A percentile compares a stretch with the other conserved stretches of the same genome.
Evolutionary conservation across 225 moss, liverwort and hornwort species (phyloP).

Genomic region (Lunularia cruciata): DNA sequence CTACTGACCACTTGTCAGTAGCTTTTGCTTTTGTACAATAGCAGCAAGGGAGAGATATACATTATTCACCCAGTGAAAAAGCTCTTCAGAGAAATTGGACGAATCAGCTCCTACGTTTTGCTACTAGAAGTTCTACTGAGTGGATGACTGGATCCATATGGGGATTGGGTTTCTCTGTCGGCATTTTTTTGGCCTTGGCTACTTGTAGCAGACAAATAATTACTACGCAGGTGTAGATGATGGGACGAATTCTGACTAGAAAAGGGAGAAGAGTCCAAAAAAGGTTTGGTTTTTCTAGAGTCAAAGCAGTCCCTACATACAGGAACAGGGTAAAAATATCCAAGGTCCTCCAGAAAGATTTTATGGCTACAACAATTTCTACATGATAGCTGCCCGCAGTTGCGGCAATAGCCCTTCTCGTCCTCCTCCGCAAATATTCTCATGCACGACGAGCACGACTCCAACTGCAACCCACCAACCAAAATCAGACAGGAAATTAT

Average conservation of each 20-base stretch:
- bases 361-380: conserved; percentile 55
- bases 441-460: conserved; percentile 66
- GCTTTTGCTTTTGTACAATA: conserved; percentile 32
- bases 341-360: conserved; percentile 65
- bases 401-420: conserved; percentile 62
- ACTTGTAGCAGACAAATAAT: background rate
- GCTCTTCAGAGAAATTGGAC: background rate
- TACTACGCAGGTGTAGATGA: background rate
- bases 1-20: conserved; percentile 11
- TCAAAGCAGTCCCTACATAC: conserved; percentile 75
- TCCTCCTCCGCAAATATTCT: conserved; percentile 43
- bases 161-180: conserved; percentile 15
- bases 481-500: too few relatives aligned
- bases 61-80: background rate
- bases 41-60: conserved; percentile 19
- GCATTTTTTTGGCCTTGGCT: background rate
- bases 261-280: conserved; percentile 8
- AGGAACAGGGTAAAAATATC: conserved; percentile 68
- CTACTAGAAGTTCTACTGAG: conserved; percentile 18
- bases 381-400: conserved; percentile 81
- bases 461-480: conserved; percentile 47
- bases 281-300: conserved; percentile 40
- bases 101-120: conserved; percentile 14
- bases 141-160: conserved; percentile 15
- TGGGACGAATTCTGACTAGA: conserved; percentile 2